A percentile compares a stretch with the other conserved stretches of the same genome.
Evolutionary conservation across 257 asterid species (phyloP).

Genomic region (Solanum pimpinellifolium): DNA sequence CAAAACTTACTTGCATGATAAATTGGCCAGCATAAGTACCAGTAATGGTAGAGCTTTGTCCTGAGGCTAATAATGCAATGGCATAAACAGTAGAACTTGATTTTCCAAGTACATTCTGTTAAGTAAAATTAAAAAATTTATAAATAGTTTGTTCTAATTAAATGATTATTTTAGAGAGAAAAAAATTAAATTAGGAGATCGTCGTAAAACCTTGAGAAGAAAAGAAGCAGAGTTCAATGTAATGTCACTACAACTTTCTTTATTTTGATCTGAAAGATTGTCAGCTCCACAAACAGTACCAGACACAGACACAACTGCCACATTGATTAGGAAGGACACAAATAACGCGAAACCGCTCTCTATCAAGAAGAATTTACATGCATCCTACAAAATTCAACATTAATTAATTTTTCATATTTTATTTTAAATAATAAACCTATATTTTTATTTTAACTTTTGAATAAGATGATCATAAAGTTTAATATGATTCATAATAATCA

Average conservation of each 20-base stretch:
- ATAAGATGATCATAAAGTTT: neutral
- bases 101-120: slow-evolving; percentile 74
- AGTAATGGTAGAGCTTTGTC: slow-evolving; percentile 87
- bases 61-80: slow-evolving; percentile 83
- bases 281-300: slow-evolving; percentile 57
- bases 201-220: slow-evolving; percentile 53
- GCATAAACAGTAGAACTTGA: slow-evolving; percentile 76
- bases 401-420: neutral
- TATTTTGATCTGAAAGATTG: slow-evolving; percentile 16
- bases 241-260: slow-evolving; percentile 45
- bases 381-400: slow-evolving; percentile 42
- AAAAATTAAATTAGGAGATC: neutral
- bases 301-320: slow-evolving; percentile 63
- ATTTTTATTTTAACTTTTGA: neutral
- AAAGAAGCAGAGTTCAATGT: slow-evolving; percentile 85
- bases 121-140: neutral
- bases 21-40: slow-evolving; percentile 97
- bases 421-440: neutral
- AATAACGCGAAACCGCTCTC: slow-evolving; percentile 84
- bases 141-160: neutral
- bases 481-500: neutral
- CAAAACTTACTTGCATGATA: slow-evolving; percentile 66
- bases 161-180: neutral
- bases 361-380: slow-evolving; percentile 64
- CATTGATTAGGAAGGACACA: slow-evolving; percentile 64